Base-by-base conservation (phyloP, 2,329 filamentous ascomycete species). In the Botrytis pseudocinerea region DNA sequence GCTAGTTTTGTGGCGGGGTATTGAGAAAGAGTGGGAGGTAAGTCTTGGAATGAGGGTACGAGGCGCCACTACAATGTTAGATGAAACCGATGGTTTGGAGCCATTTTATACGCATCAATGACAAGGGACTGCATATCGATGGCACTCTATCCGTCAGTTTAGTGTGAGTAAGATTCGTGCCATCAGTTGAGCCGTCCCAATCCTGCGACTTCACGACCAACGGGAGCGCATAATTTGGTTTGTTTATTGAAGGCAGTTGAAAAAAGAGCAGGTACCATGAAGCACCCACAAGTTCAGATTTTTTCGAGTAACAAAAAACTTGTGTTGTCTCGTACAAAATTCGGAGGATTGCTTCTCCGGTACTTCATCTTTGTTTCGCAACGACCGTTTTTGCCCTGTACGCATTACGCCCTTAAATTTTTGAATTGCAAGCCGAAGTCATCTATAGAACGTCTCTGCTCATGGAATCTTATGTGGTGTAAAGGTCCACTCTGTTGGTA, bases 271-370 rank as follows among this genome's bases (percentile, higher is more conserved):
- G 38, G 48, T 42, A 25, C 48, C 48, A 35, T 59, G 65, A 57
- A 69, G 48, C 28, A 69, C 38, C 65, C 65, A 69, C 35, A 38
- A 69, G 48, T 42, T 44, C 65, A 57, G n/a, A 32, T 32, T n/a
- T 22, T 57, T 69, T 32, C n/a, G 48, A 38, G 28, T 18, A 48
- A 59, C 35, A 32, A 18, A 10, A 32, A 16, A 5, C 16, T 32
- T 57, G 38, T 69, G 48, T 57, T 25, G 1, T 38, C 20, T 42
- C 18, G n/a, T 25, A 42, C n/a, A 9, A 40, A 57, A 40, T 16
- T 32, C 48, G 48, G 48, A 69, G 54, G 28, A 44, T 42, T 69
- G 65, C n/a, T 40, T 18, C 32, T 42, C 38, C 18, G 32, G 48
- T 28, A 42, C 38, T n/a, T 69, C 12, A 25, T 32, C 65, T 68